phyloP scores from a whole-genome alignment of 2,329 filamentous ascomycete genomes.

The Pseudogymnoascus sp. region DNA sequence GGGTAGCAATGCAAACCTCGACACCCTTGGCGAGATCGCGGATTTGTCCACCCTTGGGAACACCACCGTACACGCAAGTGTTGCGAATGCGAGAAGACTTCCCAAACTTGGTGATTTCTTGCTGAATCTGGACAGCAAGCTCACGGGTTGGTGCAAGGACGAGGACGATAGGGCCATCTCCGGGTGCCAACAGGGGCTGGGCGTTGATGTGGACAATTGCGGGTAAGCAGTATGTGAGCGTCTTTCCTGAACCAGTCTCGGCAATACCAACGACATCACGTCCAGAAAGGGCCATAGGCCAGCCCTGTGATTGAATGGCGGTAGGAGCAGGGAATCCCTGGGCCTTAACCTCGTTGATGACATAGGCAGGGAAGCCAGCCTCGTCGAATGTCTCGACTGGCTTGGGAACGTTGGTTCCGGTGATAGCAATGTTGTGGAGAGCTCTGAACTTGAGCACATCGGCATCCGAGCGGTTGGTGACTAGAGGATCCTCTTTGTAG shows the following conservation, averaged over 20 bases:
- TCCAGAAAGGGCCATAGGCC: slow-evolving; percentile 97
- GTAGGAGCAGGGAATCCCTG: slow-evolving; percentile 92
- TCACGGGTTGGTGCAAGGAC: slow-evolving; percentile 96
- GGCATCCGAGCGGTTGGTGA: slow-evolving; percentile 60
- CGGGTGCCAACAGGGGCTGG: slow-evolving; percentile 87
- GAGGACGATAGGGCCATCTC: slow-evolving; percentile 92
- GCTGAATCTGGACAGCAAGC: slow-evolving; percentile 95
- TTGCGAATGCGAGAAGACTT: slow-evolving; percentile 97
- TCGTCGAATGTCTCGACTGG: slow-evolving; percentile 97
- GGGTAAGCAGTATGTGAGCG: slow-evolving; percentile 92
- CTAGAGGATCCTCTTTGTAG: slow-evolving; percentile 88
- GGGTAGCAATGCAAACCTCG: slow-evolving; percentile 97
- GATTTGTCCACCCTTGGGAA: slow-evolving; percentile 95
- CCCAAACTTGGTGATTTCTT: slow-evolving; percentile 97
- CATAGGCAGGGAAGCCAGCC: slow-evolving; percentile 91
- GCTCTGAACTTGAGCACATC: slow-evolving; percentile 86
- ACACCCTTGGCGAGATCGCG: slow-evolving; percentile 90
- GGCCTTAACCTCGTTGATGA: slow-evolving; percentile 97
- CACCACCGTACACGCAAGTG: slow-evolving; percentile 98
- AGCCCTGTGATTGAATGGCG: slow-evolving; percentile 94
- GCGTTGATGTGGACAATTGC: slow-evolving; percentile 99
- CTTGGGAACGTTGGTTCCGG: slow-evolving; percentile 74
- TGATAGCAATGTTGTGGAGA: slow-evolving; percentile 74
- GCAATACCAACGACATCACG: slow-evolving; percentile 98
- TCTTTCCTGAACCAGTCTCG: slow-evolving; percentile 98